phyloP scores from a whole-genome alignment of 2,329 filamentous ascomycete genomes.

The Pseudogymnoascus sp. region DNA sequence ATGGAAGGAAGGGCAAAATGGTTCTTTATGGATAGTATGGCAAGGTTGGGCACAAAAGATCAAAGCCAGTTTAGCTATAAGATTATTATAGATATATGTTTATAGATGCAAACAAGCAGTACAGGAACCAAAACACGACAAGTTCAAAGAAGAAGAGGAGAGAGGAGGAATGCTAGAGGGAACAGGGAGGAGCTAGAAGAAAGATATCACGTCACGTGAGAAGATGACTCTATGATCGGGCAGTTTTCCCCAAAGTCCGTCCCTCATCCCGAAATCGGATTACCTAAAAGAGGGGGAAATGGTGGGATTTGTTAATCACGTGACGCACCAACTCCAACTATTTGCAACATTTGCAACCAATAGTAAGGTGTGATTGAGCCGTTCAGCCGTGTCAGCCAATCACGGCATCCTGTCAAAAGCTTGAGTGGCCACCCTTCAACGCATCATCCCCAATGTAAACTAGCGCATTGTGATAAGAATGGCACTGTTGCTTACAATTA shows the following conservation, averaged over 20 bases:
- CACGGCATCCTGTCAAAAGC: not conserved
- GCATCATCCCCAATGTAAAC: not conserved
- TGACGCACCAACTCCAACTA: not conserved
- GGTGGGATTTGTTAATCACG: not conserved
- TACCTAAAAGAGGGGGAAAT: not conserved
- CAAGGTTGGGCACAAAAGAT: not conserved
- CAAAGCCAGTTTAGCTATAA: slow-evolving; percentile 2
- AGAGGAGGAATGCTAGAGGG: not conserved
- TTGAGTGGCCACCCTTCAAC: not conserved
- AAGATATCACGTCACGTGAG: not conserved
- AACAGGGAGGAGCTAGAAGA: not conserved
- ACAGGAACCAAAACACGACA: not conserved
- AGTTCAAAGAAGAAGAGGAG: slow-evolving; percentile 1
- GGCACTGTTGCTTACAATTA: not conserved
- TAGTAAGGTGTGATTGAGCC: not conserved
- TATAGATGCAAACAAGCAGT: slow-evolving; percentile 6
- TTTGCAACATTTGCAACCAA: not conserved
- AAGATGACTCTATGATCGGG: slow-evolving; percentile 2
- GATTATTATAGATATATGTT: slow-evolving; percentile 3
- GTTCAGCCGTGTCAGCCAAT: slow-evolving; percentile 7
- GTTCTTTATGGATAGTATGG: not conserved
- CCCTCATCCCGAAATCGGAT: not conserved
- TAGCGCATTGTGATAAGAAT: not conserved
- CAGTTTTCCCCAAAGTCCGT: not conserved
- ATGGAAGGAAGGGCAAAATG: slow-evolving; percentile 3